Evolutionary conservation across 495 filamentous ascomycete genomes (phyloP), one percentile per base, ranked within the genome.

Genomic region (Podospora pseudopauciseta): DNA sequence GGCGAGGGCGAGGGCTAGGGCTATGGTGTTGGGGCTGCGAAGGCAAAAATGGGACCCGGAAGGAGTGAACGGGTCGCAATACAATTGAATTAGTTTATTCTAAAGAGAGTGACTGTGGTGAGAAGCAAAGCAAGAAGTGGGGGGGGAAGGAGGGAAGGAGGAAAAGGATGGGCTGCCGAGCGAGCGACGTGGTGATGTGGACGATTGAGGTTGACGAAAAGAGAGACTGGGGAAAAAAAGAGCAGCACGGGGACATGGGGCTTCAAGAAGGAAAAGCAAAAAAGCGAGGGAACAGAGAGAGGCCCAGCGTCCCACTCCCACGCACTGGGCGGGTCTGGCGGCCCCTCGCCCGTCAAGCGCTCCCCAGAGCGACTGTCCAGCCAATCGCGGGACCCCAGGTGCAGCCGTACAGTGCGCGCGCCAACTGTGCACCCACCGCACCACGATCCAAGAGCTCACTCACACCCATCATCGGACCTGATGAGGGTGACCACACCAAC

Each of bases 51-150:
- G 71, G 66, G 61, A 74, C 68, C 78, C 77, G 77, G 67, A 80
- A 80, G 71, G 78, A 79, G 71, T 79, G 77, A 73, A 75, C 73
- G 78, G 76, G 70, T 68, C 65, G n/a, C 6, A 39, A 63, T 39
- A 39, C 13, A 44, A 44, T 60, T 58, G 65, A 75, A 66, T 65
- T 68, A 73, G 72, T 67, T 63, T 74, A 69, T 73, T 79, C 68
- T 72, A 78, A 78, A 80, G 77, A 68, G 78, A 80, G 75, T 72
- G 78, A 80, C 78, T 78, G 73, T 76, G 77, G 76, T 76, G 74
- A 78, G 76, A 73, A 77, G 72, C 68, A 68, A 77, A 76, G 74
- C 71, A 61, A 73, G 65, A 76, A 73, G 71, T 62, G 71, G 72
- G 69, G 70, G 75, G 69, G 65, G 66, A 23, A 23, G 23, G 23